Evolutionary conservation across 2,329 filamentous ascomycete species (phyloP).

Genomic region (Penicillium sp.): DNA sequence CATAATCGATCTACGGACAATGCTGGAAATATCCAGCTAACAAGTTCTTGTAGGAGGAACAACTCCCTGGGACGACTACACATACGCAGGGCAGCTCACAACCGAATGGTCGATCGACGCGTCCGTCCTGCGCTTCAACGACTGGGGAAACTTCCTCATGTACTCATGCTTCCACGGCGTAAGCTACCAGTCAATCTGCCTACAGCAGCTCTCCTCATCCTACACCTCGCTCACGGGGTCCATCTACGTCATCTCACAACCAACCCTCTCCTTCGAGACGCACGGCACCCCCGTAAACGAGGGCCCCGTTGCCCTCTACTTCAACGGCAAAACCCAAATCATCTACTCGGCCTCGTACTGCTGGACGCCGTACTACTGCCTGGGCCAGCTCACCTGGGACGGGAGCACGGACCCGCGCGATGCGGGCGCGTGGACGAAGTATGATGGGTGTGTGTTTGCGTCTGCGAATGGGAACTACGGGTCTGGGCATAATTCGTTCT

Average conservation of each 20-base stretch:
- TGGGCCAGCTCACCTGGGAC: constrained; percentile 61
- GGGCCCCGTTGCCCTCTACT: constrained; percentile 59
- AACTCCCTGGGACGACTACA: constrained; percentile 58
- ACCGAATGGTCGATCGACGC: constrained; percentile 60
- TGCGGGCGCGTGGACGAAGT: constrained; percentile 56
- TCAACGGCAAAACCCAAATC: constrained; percentile 58
- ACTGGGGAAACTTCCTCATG: constrained; percentile 59
- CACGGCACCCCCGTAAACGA: constrained; percentile 60
- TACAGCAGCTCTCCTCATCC: constrained; percentile 20
- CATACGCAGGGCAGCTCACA: constrained; percentile 55
- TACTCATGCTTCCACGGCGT: constrained; percentile 57
- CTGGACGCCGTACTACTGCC: constrained; percentile 60
- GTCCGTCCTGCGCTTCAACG: constrained; percentile 55
- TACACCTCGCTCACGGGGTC: constrained; percentile 42
- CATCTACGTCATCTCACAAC: constrained; percentile 56
- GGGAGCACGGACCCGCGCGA: constrained; percentile 54
- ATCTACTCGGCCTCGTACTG: constrained; percentile 62
- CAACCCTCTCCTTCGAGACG: constrained; percentile 58
- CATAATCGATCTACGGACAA: too few species aligned
- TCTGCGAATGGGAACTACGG: constrained; percentile 63
- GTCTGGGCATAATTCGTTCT: constrained; percentile 63
- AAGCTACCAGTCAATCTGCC: constrained; percentile 22
- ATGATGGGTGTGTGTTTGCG: constrained; percentile 55
- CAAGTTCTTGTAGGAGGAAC: constrained; percentile 46
- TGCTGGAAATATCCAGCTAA: neutral